Base-by-base conservation (phyloP, 768 basidiomycete genomes). In the Cyclocybe cylindracea region DNA sequence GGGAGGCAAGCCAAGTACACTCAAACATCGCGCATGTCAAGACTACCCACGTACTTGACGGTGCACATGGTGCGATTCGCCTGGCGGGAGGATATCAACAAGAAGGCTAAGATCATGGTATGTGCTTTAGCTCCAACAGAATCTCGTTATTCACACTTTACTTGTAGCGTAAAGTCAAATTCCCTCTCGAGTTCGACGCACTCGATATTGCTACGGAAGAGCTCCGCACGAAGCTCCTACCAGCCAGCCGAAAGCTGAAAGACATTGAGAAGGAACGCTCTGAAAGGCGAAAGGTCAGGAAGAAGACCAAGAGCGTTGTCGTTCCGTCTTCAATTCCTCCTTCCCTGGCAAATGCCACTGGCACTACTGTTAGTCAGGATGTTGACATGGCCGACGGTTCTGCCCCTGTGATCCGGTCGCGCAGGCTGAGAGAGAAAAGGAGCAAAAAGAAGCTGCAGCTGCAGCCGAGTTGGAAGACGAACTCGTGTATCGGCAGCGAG, bases 91-190 rank as follows among this genome's bases (percentile, higher is more conserved):
- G 97, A 98, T 58, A 94, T 97, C 53, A 71, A 70, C 46, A 93
- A 88, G 75, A 98, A 98, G 65, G 86, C 96, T 2, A 98, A 99
- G 73, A 96, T 98, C 66, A 94, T 99, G 96, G 89, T 89, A 54
- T 39, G 72, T 46, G 14, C 31, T 48, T 16, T 54, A 11, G 1
- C 9, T 49, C 34, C 19, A 24, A 16, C 32, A 14, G 9, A 7
- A 35, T 39, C 16, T 2, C 8, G 33, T 41, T 34, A 49, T 32
- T 34, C 11, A 44, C 14, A 19, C 33, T 44, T 41, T 44, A 16
- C 46, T 32, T 46, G 18, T 61, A 91, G 90, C 83, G 89, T 41
- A 89, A 87, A 77, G 94, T 99, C 54, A 97, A 94, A 70, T 98
- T 98, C 69, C 86, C 90, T 1, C 78, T 84, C 39, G 93, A 96